A percentile compares a stretch with the other conserved stretches of the same genome.
Conservation (phyloP, 768 basidiomycete genomes). For the Kondoa malvinella region DNA sequence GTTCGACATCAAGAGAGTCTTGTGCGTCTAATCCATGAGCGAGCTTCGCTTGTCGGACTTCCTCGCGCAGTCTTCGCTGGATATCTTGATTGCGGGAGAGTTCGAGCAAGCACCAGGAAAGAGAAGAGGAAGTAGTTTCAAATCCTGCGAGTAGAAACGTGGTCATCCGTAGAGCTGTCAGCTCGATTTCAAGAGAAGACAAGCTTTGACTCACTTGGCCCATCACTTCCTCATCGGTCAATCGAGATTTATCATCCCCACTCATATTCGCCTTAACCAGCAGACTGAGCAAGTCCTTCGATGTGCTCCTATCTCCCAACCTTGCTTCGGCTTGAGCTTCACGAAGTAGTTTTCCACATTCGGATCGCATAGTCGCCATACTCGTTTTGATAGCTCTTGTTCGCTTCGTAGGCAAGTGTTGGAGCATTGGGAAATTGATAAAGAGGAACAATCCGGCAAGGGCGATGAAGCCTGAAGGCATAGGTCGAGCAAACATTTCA, state of each 20-base stretch:
- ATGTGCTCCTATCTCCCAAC: conserved; percentile 8
- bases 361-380: conserved; percentile 13
- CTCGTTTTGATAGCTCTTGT: conserved; percentile 3
- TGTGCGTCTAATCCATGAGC: neutral
- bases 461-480: neutral
- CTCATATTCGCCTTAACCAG: conserved; percentile 12
- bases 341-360: conserved; percentile 21
- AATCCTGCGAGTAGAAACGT: neutral
- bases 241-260: neutral
- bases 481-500: conserved; percentile 16
- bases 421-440: conserved; percentile 17
- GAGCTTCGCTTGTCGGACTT: conserved; percentile 9
- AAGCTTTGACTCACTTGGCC: neutral
- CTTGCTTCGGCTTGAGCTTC: neutral
- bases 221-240: conserved; percentile 12
- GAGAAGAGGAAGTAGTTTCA: conserved; percentile 3
- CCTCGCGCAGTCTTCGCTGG: conserved; percentile 9
- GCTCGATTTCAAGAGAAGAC: no score
- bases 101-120: conserved; percentile 9
- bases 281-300: conserved; percentile 15
- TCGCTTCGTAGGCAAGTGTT: conserved; percentile 14
- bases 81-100: conserved; percentile 1
- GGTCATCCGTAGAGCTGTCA: neutral
- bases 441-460: conserved; percentile 4
- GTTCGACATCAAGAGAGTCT: neutral